Conservation (phyloP, 2,329 filamentous ascomycete genomes). For the Raffaelea ambrosiae region DNA sequence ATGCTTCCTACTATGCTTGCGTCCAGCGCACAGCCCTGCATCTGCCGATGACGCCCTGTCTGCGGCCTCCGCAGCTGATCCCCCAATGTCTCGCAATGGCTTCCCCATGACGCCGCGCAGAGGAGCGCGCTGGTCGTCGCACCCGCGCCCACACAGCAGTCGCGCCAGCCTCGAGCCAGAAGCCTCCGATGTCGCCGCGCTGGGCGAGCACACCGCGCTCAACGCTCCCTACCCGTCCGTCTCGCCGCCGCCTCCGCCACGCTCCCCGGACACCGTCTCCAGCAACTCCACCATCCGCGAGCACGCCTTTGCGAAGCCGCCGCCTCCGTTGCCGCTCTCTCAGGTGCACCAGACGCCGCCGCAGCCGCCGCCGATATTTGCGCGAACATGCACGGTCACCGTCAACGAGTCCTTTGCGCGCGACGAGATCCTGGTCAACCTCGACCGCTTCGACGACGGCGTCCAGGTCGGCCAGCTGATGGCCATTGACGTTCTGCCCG, state of each 20-base stretch:
- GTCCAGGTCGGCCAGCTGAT: constrained; percentile 61
- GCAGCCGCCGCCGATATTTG: constrained; percentile 16
- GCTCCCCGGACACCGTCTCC: constrained; percentile 40
- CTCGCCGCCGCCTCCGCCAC: constrained; percentile 22
- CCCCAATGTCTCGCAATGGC: constrained; percentile 33
- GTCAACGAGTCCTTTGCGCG: constrained; percentile 67
- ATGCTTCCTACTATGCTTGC: neutral
- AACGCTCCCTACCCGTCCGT: constrained; percentile 8
- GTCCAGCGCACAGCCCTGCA: neutral
- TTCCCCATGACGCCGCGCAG: constrained; percentile 35
- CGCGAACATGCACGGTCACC: constrained; percentile 44
- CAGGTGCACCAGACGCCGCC: no score
- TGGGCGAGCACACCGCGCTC: no score
- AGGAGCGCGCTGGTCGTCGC: constrained; percentile 35
- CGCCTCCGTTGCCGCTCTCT: neutral
- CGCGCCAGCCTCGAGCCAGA: neutral
- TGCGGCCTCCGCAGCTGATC: neutral
- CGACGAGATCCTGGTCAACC: constrained; percentile 74
- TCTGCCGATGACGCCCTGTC: constrained; percentile 4
- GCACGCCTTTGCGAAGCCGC: constrained; percentile 10
- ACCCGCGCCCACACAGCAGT: neutral
- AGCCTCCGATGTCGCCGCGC: neutral
- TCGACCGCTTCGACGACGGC: constrained; percentile 57
- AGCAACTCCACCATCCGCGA: constrained; percentile 39
- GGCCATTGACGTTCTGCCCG: constrained; percentile 54